Base-by-base conservation (phyloP, 192 early-diverging fungal species). In the Paraglomus brasilianum region DNA sequence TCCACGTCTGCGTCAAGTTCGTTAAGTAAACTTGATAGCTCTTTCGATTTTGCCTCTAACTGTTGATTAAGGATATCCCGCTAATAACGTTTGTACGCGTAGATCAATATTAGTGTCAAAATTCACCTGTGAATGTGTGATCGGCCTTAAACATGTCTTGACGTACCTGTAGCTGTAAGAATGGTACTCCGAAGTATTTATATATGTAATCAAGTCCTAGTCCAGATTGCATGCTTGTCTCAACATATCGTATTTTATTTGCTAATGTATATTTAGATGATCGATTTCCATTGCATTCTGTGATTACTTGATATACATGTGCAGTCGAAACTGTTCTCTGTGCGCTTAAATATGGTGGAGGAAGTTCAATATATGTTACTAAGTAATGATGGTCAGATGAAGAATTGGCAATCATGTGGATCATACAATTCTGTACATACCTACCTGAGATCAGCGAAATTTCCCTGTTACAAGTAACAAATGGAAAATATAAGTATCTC, bases 181-280 rank as follows among this genome's bases (percentile, higher is more conserved):
- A 86, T 10, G 82, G 82, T 39, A 86, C 78, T 9, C 84, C 82
- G 30, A 86, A 76, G 24, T 80, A 82, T 8, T 81, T 75, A 70
- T 84, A 78, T 5, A 86, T 81, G 52, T 81, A 83, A 30, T 82
- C 77, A 11, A 86, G 60, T 1, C 84, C 84, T 36, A 80, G 69
- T 24, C 84, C 84, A 15, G 76, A 74, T 40, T 74, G 70, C 81
- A 86, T 80, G 41, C 82, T 84, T 1, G 77, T 74, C 42, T 83
- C 81, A 47, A 82, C 70, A 59, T 82, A 83, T 24, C 84, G 81
- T 30, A 86, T 63, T 39, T 82, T 58, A 22, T 86, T 86, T 36
- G 84, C 78, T 17, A 74, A 42, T 42, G 65, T 48, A 50, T 67
- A 52, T 21, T 67, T 41, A 1, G 48, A 42, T 42, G 53, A 38